Conservation (phyloP, 805 yeast species). For the Starmera caribaea region DNA sequence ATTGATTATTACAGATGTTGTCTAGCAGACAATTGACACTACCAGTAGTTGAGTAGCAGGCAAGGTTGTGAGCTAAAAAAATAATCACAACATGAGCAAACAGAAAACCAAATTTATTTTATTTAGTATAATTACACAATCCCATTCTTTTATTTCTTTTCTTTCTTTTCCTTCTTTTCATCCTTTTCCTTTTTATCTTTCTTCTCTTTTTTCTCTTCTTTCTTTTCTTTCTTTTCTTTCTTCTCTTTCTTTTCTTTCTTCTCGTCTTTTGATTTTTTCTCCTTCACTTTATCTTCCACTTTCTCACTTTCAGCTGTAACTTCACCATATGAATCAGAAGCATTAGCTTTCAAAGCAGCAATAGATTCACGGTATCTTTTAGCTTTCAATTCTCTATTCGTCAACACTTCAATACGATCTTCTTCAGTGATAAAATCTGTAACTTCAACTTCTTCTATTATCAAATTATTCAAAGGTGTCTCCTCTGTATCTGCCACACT, state of each 20-base stretch:
- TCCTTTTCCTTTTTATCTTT: slow-evolving; percentile 7
- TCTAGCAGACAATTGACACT: too few species aligned
- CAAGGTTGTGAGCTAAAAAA: too few species aligned
- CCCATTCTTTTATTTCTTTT: background rate
- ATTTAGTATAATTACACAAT: too few species aligned
- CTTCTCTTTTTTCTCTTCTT: slow-evolving; percentile 8
- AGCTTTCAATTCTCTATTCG: too few species aligned
- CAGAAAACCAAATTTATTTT: too few species aligned
- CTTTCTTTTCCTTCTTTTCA: slow-evolving; percentile 7
- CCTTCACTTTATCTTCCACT: background rate
- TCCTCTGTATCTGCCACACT: slow-evolving; percentile 1
- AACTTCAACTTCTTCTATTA: slow-evolving; percentile 35
- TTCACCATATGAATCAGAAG: background rate
- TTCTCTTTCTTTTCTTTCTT: slow-evolving; percentile 9
- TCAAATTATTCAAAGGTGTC: slow-evolving; percentile 17
- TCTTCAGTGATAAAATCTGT: slow-evolving; percentile 19
- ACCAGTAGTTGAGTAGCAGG: too few species aligned
- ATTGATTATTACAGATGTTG: too few species aligned
- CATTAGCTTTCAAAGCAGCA: too few species aligned
- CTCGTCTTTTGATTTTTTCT: slow-evolving; percentile 4
- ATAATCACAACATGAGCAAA: too few species aligned
- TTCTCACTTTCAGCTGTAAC: too few species aligned
- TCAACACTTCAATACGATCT: slow-evolving; percentile 1
- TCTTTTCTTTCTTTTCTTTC: slow-evolving; percentile 11
- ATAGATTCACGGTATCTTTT: too few species aligned